These are phyloP conservation scores for Phytophthora pluvialis DNA, from an alignment of 352 stramenopile species.

Conservation along the genomic window DNA sequence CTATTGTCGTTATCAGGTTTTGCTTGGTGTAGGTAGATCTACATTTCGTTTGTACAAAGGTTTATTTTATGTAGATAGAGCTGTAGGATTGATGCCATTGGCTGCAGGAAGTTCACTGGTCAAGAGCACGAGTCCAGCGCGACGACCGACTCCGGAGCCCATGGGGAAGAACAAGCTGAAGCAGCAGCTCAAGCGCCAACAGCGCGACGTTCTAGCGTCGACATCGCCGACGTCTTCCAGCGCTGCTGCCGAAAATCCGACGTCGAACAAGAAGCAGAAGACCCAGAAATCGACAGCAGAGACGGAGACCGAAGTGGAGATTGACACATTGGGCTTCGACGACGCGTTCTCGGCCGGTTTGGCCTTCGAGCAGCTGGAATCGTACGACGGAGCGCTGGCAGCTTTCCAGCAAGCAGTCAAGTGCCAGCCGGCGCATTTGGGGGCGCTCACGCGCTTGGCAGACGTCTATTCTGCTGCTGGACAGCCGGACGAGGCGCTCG, in stretches of 20 bases:
- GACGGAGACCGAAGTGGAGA: conserved; percentile 45
- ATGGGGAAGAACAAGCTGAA: conserved; percentile 59
- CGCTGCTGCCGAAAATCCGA: conserved; percentile 15
- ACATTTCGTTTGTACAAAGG: too few species aligned
- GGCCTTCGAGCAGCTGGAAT: conserved; percentile 69
- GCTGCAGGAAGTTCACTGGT: not conserved
- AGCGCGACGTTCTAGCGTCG: conserved; percentile 20
- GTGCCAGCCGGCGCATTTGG: conserved; percentile 51
- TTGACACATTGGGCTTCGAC: conserved; percentile 57
- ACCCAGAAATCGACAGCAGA: conserved; percentile 36
- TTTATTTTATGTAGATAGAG: too few species aligned
- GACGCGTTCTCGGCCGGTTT: conserved; percentile 68
- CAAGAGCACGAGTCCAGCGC: not conserved
- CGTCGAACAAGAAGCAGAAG: conserved; percentile 38
- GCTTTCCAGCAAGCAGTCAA: conserved; percentile 51
- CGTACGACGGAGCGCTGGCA: conserved; percentile 51
- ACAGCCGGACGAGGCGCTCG: conserved; percentile 42
- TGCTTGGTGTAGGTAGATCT: too few species aligned
- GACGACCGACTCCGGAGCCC: not conserved
- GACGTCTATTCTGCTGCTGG: conserved; percentile 47
- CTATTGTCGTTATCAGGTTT: too few species aligned
- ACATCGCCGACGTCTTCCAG: not conserved
- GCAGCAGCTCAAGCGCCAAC: conserved; percentile 47
- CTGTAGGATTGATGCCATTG: too few species aligned
- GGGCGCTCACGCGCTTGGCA: conserved; percentile 54